A percentile compares a stretch with the other conserved stretches of the same genome.
Conservation (phyloP, 179 eudicot genomes). For the Nepenthes alata region DNA sequence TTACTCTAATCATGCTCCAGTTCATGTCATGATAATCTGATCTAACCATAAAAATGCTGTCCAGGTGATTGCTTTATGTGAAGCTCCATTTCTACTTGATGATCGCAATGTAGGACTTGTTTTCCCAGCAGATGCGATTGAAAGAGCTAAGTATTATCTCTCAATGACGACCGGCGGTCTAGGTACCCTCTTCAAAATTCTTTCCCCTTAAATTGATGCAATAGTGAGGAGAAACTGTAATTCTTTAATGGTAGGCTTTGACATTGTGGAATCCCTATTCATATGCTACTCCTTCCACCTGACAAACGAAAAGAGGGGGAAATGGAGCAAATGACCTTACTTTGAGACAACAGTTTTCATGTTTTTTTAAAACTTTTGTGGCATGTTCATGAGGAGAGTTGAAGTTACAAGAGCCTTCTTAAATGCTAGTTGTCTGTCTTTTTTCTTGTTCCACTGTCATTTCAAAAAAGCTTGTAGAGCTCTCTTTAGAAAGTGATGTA, state of each 20-base stretch:
- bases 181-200: constrained; percentile 28
- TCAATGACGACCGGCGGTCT: constrained; percentile 76
- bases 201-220: neutral
- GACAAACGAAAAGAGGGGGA: too few species aligned
- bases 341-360: too few species aligned
- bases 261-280: too few species aligned
- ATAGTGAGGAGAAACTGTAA: neutral
- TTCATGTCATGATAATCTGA: constrained; percentile 2
- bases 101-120: constrained; percentile 92
- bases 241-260: neutral
- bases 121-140: constrained; percentile 94
- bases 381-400: too few species aligned
- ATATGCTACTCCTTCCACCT: too few species aligned
- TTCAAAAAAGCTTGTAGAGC: too few species aligned
- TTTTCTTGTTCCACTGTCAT: too few species aligned
- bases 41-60: neutral
- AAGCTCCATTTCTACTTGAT: constrained; percentile 96
- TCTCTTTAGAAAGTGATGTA: too few species aligned
- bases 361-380: too few species aligned
- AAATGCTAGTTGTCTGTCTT: too few species aligned
- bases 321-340: too few species aligned
- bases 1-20: neutral
- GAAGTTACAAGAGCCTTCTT: too few species aligned
- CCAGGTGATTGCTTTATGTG: constrained; percentile 92
- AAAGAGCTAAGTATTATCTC: constrained; percentile 83